Evolutionary conservation across 768 basidiomycete genomes (phyloP).

Genomic region (Suillus subaureus): DNA sequence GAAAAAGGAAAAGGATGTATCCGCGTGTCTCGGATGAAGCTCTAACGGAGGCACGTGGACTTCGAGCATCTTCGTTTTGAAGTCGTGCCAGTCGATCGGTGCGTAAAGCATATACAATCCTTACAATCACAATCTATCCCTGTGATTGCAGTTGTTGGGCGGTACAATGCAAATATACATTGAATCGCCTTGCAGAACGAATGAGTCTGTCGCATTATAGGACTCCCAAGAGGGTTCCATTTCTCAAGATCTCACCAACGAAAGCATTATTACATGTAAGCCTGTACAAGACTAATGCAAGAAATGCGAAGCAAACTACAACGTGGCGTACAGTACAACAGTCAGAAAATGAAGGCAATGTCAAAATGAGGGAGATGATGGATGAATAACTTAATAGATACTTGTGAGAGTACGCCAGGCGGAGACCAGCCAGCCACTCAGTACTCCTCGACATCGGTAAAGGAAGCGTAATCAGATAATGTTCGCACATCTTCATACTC

Average conservation of each 20-base stretch:
- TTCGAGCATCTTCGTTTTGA: too few species aligned
- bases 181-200: neutral
- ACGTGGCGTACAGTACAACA: constrained; percentile 9
- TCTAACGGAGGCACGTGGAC: too few species aligned
- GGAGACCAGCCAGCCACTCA: constrained; percentile 30
- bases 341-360: constrained; percentile 11
- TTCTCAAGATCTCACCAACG: neutral
- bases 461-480: constrained; percentile 77
- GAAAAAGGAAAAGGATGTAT: too few species aligned
- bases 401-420: neutral
- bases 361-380: neutral
- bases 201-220: neutral
- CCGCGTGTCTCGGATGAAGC: too few species aligned
- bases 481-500: constrained; percentile 81
- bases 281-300: neutral
- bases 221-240: neutral
- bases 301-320: constrained; percentile 13
- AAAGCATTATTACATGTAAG: neutral
- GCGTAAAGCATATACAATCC: too few species aligned
- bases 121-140: neutral
- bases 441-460: constrained; percentile 72
- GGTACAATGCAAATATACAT: neutral
- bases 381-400: constrained; percentile 7
- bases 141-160: neutral
- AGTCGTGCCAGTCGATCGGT: too few species aligned